Evolutionary conservation across 2,329 filamentous ascomycete genomes (phyloP).

Genomic region (Colletotrichum sp.): DNA sequence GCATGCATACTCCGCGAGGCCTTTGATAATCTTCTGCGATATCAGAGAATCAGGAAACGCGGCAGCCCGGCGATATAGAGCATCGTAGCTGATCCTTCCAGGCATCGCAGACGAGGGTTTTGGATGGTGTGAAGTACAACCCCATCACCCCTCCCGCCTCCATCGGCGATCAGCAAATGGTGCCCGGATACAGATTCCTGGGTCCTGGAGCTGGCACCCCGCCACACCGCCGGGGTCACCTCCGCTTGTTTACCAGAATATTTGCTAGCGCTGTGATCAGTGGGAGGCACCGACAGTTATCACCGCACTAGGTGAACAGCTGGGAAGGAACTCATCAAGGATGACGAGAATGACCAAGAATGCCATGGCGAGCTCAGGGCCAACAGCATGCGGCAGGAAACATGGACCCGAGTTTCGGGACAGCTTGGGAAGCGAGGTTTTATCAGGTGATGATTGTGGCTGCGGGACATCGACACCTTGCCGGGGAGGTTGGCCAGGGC

Average conservation of each 20-base stretch:
- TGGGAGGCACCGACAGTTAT: conserved; percentile 5
- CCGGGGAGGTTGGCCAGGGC: background rate
- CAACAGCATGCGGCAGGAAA: background rate
- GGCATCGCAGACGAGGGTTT: background rate
- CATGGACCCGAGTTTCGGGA: background rate
- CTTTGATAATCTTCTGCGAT: background rate
- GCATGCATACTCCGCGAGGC: background rate
- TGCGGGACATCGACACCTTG: background rate
- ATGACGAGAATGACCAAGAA: background rate
- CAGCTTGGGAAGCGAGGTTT: background rate
- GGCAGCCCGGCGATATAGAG: background rate
- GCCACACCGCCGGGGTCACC: background rate
- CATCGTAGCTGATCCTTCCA: background rate
- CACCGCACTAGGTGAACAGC: background rate
- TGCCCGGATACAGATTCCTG: conserved; percentile 1
- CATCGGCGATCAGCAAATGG: conserved; percentile 9
- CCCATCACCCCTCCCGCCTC: background rate
- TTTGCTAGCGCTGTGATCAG: conserved; percentile 19
- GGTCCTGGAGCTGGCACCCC: conserved; percentile 5
- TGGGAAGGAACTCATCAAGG: conserved; percentile 2
- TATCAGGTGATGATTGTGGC: background rate
- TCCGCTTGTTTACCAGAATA: background rate
- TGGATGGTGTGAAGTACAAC: background rate
- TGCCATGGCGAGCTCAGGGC: background rate
- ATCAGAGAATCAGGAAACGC: background rate